Conservation (phyloP, 495 filamentous ascomycete species). For the Penicillium paxilli region DNA sequence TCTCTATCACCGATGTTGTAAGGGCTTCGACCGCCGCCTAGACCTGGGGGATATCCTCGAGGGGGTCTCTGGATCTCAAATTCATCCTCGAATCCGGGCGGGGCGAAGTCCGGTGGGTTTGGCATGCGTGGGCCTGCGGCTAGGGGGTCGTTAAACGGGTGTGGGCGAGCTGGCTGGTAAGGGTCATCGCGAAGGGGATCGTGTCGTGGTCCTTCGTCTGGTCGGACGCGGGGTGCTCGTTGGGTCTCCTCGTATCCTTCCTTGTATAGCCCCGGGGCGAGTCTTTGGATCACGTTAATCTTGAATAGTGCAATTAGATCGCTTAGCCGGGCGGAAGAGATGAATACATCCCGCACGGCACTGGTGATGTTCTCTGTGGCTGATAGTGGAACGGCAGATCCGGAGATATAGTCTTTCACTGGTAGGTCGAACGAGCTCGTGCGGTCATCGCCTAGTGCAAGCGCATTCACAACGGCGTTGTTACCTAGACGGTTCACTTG, state of each 20-base stretch:
- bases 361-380: conserved; percentile 35
- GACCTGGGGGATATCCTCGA: conserved; percentile 46
- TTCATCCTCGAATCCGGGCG: conserved; percentile 93
- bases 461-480: conserved; percentile 78
- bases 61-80: conserved; percentile 76
- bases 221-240: conserved; percentile 26
- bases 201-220: conserved; percentile 31
- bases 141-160: conserved; percentile 69
- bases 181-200: conserved; percentile 56
- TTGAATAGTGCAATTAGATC: conserved; percentile 72
- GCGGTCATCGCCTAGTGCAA: conserved; percentile 77
- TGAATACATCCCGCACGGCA: conserved; percentile 69
- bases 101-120: conserved; percentile 72
- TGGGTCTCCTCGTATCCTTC: conserved; percentile 68
- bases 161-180: conserved; percentile 61
- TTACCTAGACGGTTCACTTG: conserved; percentile 78
- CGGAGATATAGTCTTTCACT: conserved; percentile 73
- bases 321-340: conserved; percentile 62
- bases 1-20: conserved; percentile 78
- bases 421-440: conserved; percentile 75
- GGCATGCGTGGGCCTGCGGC: conserved; percentile 62
- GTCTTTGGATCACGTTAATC: conserved; percentile 74
- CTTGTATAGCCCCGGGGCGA: conserved; percentile 72
- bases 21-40: conserved; percentile 51
- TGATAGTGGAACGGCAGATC: conserved; percentile 56